These are phyloP conservation scores for Guadua angustifolia DNA, from an alignment of 176 grass and related monocot species.

Conservation along the genomic window DNA sequence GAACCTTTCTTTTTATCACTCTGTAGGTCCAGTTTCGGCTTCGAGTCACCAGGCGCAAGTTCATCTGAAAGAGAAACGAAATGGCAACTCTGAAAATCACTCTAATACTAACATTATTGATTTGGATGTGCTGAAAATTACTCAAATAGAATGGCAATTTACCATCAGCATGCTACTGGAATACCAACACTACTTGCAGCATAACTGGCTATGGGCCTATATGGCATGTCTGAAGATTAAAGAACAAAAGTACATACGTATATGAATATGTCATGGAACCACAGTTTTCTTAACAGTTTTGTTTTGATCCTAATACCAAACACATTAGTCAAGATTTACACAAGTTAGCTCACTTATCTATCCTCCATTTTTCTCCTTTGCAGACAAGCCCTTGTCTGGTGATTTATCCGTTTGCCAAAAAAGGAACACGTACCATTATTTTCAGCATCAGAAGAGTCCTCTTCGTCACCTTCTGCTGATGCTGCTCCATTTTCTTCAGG, in stretches of 20 bases:
- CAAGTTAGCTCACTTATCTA: neutral
- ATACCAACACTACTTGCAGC: neutral
- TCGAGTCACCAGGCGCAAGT: constrained; percentile 39
- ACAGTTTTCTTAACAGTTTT: neutral
- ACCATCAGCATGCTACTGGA: neutral
- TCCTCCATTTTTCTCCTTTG: neutral
- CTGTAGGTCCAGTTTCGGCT: constrained; percentile 75
- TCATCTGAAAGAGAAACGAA: constrained; percentile 59
- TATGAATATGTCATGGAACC: constrained; percentile 10
- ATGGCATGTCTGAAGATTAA: constrained; percentile 2
- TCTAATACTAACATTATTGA: neutral
- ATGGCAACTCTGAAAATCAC: neutral
- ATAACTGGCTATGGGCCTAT: neutral
- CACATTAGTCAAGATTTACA: constrained; percentile 1
- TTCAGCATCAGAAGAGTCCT: constrained; percentile 77
- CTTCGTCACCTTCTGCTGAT: constrained; percentile 68
- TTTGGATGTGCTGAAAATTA: neutral
- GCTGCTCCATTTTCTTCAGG: constrained; percentile 78
- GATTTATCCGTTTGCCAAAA: neutral
- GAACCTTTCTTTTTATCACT: constrained; percentile 86
- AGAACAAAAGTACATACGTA: neutral
- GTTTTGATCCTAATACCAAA: constrained; percentile 12
- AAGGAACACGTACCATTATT: constrained; percentile 62
- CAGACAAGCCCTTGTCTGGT: neutral
- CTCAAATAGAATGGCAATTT: neutral